These are phyloP conservation scores for Nematodospora anomalae DNA, from an alignment of 1,139 yeast species.

Conservation along the genomic window DNA sequence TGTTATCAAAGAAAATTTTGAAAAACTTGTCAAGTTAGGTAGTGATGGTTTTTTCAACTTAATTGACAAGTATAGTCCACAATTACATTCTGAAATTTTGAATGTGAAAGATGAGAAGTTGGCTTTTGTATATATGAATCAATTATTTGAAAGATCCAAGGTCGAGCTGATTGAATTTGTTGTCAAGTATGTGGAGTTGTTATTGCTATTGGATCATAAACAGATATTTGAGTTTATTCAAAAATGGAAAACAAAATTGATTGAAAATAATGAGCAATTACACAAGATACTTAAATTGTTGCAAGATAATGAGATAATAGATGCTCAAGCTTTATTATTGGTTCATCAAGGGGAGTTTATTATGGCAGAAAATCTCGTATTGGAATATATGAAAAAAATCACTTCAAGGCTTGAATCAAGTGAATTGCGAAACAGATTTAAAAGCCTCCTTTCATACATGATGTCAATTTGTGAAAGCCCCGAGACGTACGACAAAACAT, in stretches of 20 bases:
- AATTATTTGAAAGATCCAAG: slow-evolving; percentile 18
- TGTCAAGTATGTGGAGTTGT: slow-evolving; percentile 30
- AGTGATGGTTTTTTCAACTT: slow-evolving; percentile 33
- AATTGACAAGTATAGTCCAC: slow-evolving; percentile 37
- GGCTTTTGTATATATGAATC: slow-evolving; percentile 30
- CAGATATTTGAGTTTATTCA: slow-evolving; percentile 20
- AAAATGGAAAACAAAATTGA: slow-evolving; percentile 15
- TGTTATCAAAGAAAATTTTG: slow-evolving; percentile 40
- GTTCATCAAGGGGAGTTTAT: slow-evolving; percentile 21
- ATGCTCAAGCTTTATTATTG: slow-evolving; percentile 22
- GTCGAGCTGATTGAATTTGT: slow-evolving; percentile 17
- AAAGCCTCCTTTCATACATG: slow-evolving; percentile 34
- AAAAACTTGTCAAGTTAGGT: slow-evolving; percentile 33
- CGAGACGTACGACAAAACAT: slow-evolving; percentile 14
- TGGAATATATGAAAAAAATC: slow-evolving; percentile 20
- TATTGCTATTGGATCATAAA: slow-evolving; percentile 24
- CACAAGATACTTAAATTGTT: slow-evolving; percentile 20
- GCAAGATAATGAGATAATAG: slow-evolving; percentile 27
- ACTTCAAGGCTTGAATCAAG: slow-evolving; percentile 7
- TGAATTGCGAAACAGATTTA: slow-evolving; percentile 19
- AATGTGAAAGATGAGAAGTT: slow-evolving; percentile 23
- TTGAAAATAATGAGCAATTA: slow-evolving; percentile 17
- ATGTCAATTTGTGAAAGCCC: slow-evolving; percentile 34
- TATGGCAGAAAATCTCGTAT: slow-evolving; percentile 29
- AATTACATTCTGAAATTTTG: slow-evolving; percentile 38